Percentiles rank a stretch among this genome's conserved stretches.
phyloP scores from a whole-genome alignment of 1,139 yeast genomes.

The Sugiyamaella paludigena region DNA sequence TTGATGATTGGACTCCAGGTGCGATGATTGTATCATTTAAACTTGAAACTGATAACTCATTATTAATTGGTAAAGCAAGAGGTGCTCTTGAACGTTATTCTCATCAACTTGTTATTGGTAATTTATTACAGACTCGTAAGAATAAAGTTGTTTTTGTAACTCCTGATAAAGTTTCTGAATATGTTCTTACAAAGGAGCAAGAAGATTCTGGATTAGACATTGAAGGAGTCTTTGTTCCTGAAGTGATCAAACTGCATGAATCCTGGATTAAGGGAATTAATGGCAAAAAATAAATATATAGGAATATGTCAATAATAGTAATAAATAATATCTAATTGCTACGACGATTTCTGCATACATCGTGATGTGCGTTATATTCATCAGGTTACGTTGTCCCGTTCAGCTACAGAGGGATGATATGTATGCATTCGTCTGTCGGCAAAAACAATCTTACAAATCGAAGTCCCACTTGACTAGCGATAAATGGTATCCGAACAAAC shows the following conservation, averaged over 20 bases:
- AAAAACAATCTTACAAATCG: too few species aligned
- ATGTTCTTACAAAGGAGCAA: constrained; percentile 48
- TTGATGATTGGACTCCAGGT: constrained; percentile 91
- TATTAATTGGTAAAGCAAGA: constrained; percentile 71
- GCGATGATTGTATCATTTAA: constrained; percentile 96
- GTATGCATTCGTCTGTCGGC: too few species aligned
- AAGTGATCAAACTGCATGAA: constrained; percentile 60
- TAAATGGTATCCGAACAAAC: too few species aligned
- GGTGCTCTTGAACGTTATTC: constrained; percentile 79
- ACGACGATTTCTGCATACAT: too few species aligned
- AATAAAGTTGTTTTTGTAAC: constrained; percentile 84
- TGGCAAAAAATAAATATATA: too few species aligned
- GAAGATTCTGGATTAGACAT: constrained; percentile 51
- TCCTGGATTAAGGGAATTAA: constrained; percentile 48
- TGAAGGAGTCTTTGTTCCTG: constrained; percentile 75
- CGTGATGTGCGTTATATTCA: too few species aligned
- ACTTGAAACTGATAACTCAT: constrained; percentile 77
- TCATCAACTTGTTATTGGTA: constrained; percentile 94
- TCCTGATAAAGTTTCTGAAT: constrained; percentile 49
- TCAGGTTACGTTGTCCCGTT: too few species aligned
- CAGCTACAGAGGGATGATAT: too few species aligned
- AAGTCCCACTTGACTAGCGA: too few species aligned
- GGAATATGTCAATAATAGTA: too few species aligned
- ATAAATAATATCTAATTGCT: too few species aligned
- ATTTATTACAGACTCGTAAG: constrained; percentile 84